Evolutionary conservation across 2,329 filamentous ascomycete genomes (phyloP).

Genomic region (Didymella arachidicola): DNA sequence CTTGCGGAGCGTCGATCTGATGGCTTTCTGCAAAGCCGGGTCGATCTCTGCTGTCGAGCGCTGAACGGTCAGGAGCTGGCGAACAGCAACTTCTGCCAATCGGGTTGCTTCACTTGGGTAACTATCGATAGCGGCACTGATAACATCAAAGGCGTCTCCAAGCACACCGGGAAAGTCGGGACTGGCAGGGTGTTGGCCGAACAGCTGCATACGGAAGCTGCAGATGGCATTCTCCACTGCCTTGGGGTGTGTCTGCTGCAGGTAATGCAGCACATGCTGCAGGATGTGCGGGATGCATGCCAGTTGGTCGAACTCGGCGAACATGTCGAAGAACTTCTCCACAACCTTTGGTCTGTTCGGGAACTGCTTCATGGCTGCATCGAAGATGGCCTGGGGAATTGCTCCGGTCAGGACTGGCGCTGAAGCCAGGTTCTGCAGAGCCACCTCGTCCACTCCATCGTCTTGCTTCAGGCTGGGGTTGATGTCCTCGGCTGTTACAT

Average conservation of each 20-base stretch:
- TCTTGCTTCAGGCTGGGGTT: constrained; percentile 62
- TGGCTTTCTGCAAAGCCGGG: constrained; percentile 61
- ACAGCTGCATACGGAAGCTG: constrained; percentile 73
- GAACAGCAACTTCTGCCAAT: constrained; percentile 58
- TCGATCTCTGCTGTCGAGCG: constrained; percentile 58
- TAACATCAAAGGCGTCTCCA: constrained; percentile 67
- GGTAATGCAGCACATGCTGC: constrained; percentile 73
- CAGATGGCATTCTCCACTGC: constrained; percentile 69
- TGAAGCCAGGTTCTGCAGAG: constrained; percentile 69
- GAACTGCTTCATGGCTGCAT: constrained; percentile 80
- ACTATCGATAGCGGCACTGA: constrained; percentile 62
- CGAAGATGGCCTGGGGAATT: constrained; percentile 91
- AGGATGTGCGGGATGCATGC: constrained; percentile 72
- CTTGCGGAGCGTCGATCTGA: constrained; percentile 53
- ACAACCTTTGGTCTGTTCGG: constrained; percentile 72
- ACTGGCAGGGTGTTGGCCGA: constrained; percentile 69
- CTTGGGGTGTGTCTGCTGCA: constrained; percentile 67
- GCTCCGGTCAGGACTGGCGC: constrained; percentile 91
- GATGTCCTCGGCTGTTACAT: constrained; percentile 69
- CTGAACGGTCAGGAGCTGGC: constrained; percentile 58
- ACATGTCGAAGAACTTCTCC: constrained; percentile 81
- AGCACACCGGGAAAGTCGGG: constrained; percentile 77
- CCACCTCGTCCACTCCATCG: constrained; percentile 59
- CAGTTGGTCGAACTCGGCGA: constrained; percentile 72
- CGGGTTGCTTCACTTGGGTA: constrained; percentile 44